Evolutionary conservation across 169 alveolate genomes (phyloP), one percentile per base, ranked within the genome.

Genomic region (Perkinsus olseni): DNA sequence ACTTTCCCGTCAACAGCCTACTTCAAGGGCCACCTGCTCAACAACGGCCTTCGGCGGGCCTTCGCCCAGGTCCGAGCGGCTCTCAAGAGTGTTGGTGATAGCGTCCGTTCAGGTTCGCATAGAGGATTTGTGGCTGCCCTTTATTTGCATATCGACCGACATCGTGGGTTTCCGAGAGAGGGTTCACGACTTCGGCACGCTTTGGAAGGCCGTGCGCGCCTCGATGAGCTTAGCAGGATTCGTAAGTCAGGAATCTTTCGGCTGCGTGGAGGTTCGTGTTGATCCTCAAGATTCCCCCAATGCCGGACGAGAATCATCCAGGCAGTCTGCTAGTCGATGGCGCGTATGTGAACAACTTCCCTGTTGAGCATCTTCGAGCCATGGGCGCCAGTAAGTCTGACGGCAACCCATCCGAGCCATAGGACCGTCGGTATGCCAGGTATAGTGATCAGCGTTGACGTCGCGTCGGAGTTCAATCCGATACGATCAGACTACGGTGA

Each of bases 151-250:
- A 1, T n/a, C 48, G 28, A 48, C 62, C 39, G 93, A 91, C 74
- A 45, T 91, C 0, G 39, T 91, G 21, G 38, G 39, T n/a, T 91
- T 48, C 74, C 31, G 37, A 38, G 40, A 48, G 3, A 62, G 48
- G 6, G 62, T 91, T 34, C 93, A 91, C 93, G 39, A 37, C 40
- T 48, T 24, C 39, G 93, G 93, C 0, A 34, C 36, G 10, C 74
- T 91, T 0, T 91, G 93, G 93, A 48, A 62, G 36, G 74, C 93
- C 36, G 93, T 91, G 93, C 74, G 93, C 0, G 93, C 93, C n/a
- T 38, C 74, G 0, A 91, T 91, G 93, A n/a, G 48, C 20, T 74
- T 91, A 34, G 93, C 62, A 10, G 93, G 93, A 13, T 91, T 91
- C 74, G 93, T 91, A 62, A 62, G 82, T 24, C 17, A 3, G 82